phyloP scores from a whole-genome alignment of 176 grass and related monocot genomes.

The Avena sativa region DNA sequence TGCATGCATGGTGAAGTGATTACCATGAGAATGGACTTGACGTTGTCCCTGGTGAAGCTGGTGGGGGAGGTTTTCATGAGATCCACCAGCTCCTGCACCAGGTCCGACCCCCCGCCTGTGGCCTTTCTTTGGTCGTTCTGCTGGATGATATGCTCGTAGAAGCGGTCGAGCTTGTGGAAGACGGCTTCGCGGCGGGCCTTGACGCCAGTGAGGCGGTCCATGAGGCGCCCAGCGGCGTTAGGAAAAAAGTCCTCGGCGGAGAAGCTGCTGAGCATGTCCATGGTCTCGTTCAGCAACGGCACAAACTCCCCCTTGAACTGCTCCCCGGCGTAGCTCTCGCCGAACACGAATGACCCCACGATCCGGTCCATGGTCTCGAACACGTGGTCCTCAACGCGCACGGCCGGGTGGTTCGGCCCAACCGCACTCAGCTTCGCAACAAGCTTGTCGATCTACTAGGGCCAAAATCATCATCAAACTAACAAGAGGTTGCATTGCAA shows the following conservation, averaged over 20 bases:
- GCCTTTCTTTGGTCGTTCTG: background rate
- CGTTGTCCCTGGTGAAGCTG: conserved; percentile 26
- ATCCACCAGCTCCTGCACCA: conserved; percentile 11
- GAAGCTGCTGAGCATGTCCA: conserved; percentile 18
- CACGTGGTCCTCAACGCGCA: background rate
- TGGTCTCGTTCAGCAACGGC: background rate
- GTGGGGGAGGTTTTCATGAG: background rate
- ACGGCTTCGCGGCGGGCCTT: background rate
- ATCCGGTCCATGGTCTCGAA: conserved; percentile 11
- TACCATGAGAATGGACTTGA: conserved; percentile 29
- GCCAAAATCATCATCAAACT: too few species aligned
- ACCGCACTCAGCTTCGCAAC: background rate
- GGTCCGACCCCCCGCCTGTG: background rate
- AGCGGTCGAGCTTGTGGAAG: conserved; percentile 8
- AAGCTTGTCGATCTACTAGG: conserved; percentile 21
- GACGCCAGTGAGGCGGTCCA: background rate
- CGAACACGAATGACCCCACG: conserved; percentile 29
- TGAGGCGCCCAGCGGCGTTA: background rate
- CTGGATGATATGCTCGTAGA: conserved; percentile 19
- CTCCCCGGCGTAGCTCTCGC: background rate
- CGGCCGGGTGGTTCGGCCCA: too few species aligned
- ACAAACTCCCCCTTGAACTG: background rate
- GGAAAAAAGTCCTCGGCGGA: conserved; percentile 35
- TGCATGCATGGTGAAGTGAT: too few species aligned
- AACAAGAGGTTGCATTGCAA: too few species aligned